phyloP scores from a whole-genome alignment of 2,329 filamentous ascomycete genomes.

The Alternaria brassicae region DNA sequence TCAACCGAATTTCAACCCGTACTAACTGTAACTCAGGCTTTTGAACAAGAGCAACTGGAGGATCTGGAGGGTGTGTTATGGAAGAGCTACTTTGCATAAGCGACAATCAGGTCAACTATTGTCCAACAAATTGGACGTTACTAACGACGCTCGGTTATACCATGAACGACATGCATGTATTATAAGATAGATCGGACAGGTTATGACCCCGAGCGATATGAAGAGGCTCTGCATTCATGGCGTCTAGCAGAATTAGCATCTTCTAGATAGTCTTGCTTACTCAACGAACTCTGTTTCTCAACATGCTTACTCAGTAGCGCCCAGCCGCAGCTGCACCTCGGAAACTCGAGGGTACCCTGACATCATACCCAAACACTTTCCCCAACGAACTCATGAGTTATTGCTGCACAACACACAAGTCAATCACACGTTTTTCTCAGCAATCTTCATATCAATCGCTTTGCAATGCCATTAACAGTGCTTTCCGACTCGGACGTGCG shows the following conservation, averaged over 20 bases:
- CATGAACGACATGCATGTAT: slow-evolving; percentile 11
- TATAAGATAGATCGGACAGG: slow-evolving; percentile 7
- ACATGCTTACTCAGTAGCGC: slow-evolving; percentile 19
- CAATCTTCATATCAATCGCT: accelerated
- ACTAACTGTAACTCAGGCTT: slow-evolving; percentile 61
- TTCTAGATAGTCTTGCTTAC: slow-evolving; percentile 11
- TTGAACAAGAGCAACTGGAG: slow-evolving; percentile 90
- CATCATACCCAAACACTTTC: slow-evolving; percentile 3
- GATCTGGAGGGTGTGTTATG: slow-evolving; percentile 95
- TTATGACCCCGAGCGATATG: slow-evolving; percentile 3
- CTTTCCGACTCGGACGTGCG: slow-evolving; percentile 65
- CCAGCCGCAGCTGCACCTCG: slow-evolving; percentile 26
- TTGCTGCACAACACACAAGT: not conserved
- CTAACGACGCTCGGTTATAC: not conserved
- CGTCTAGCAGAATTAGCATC: slow-evolving; percentile 4
- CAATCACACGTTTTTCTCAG: not conserved
- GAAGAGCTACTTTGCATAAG: slow-evolving; percentile 97
- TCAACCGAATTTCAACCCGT: not conserved
- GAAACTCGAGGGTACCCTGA: slow-evolving; percentile 21
- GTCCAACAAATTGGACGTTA: not conserved
- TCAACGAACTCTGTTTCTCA: not conserved
- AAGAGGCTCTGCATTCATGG: slow-evolving; percentile 9
- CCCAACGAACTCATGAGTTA: not conserved
- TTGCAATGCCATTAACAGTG: slow-evolving; percentile 65
- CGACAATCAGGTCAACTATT: not conserved